Evolutionary conservation across 163 green algal species (phyloP), one percentile per base, ranked within the genome.

Genomic region (Scenedesmus sp.): DNA sequence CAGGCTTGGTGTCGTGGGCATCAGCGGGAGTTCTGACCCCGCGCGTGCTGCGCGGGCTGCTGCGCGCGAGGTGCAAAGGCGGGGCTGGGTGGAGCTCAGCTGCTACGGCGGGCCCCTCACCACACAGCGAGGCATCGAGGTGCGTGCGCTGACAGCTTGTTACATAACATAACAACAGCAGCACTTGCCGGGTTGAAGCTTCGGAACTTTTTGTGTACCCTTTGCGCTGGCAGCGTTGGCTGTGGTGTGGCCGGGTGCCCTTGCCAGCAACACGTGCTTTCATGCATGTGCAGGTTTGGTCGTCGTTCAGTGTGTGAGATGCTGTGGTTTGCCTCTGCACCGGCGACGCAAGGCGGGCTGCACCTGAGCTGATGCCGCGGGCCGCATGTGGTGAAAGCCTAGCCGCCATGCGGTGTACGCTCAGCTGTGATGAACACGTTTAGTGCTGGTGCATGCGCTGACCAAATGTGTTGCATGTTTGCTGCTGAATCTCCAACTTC

Each of bases 71-170:
- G 61, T 87, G 13, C 43, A 53, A 15, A 56, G 26, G 35, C 82
- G 70, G 2, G 82, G 82, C 12, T 87, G 82, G 82, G 82, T 68
- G 18, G 51, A 87, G 51, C 18, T 87, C 24, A 35, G 2, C 26
- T 76, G 51, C 30, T 51, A 30, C 56, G 82, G 82, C 20, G 82
- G 82, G 70, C 16, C n/a, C 12, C 33, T 78, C 1, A 61, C 49
- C 1, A 86, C 81, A 37, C n/a, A 40, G 37, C 26, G 10, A 51
- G 82, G 82, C 33, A 79, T 87, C 13, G 51, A 87, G 82, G 82
- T 87, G 33, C 7, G 33, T 20, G 12, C 5, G 53, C 73, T 83
- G 33, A n/a, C 15, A 22, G 4, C 26, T 26, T 30, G 15, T 7
- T 26, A 68, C 53, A 26, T 16, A n/a, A n/a, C n/a, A n/a, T n/a